Base-by-base conservation (phyloP, 345 rosid species). In the Camelina sativa region DNA sequence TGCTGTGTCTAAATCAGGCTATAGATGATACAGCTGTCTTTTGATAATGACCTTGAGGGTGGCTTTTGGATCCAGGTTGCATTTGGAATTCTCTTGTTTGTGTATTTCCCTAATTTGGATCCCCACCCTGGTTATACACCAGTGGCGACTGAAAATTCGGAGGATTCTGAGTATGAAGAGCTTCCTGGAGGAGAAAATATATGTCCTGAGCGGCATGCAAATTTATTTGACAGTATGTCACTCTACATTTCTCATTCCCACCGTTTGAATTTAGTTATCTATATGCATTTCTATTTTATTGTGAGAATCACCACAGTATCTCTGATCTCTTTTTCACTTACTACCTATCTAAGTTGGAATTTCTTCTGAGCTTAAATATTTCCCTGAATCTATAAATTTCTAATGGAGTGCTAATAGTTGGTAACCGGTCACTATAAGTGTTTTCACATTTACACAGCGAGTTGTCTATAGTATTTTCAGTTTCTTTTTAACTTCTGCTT, bases 71-170 rank as follows among this genome's bases (percentile, higher is more conserved):
- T 78, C 52, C 82, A 95, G 99, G 98, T 78, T 80, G 77, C 91
- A 82, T 90, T 92, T 86, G 97, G 97, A 75, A 41, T 84, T 25
- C 94, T 95, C 76, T 70, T 92, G 80, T 80, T 92, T 73, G 86
- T 86, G 64, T 78, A 89, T 81, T 63, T 90, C 74, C 99, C 99
- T 67, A 73, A 84, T 76, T 76, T 90, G 98, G 98, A 90, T 73
- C 94, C 96, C 72, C 84, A 87, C 67, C 89, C 97, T 83, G 97
- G 98, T 77, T 95, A 95, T 80, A 84, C 91, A 55, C 89, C 90
- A 46, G 25, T 86, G 79, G 63, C 65, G 19, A 67, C 76, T 76
- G 94, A 90, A 73, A 78, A 79, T 52, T 65, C 76, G 16, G 97
- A 85, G 22, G 88, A 89, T 71, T 76, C 78, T 76, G 99, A 84